Evolutionary conservation across 495 filamentous ascomycete genomes (phyloP).

Genomic region (Pyrenula massariospora): DNA sequence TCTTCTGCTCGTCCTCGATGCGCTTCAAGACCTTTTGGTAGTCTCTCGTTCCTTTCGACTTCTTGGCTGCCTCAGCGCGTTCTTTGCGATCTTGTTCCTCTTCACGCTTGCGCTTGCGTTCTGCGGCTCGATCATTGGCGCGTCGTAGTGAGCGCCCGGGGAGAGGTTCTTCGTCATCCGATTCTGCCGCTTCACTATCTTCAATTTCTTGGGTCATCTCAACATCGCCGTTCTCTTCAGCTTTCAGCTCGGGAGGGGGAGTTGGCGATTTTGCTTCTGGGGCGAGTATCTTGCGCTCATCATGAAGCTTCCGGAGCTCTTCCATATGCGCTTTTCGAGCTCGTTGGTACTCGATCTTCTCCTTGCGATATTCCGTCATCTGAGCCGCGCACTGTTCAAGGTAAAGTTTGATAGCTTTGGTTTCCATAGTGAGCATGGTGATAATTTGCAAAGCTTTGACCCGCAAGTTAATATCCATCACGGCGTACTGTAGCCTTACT

Average conservation of each 20-base stretch:
- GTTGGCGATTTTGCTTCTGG: slow-evolving; percentile 55
- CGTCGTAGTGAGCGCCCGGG: slow-evolving; percentile 64
- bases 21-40: slow-evolving; percentile 78
- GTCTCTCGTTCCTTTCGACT: slow-evolving; percentile 77
- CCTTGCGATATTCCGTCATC: slow-evolving; percentile 88
- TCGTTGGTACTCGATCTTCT: slow-evolving; percentile 87
- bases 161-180: slow-evolving; percentile 48
- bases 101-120: slow-evolving; percentile 69
- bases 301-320: slow-evolving; percentile 71
- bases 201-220: slow-evolving; percentile 56
- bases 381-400: slow-evolving; percentile 82
- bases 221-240: slow-evolving; percentile 42
- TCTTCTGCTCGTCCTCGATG: slow-evolving; percentile 72
- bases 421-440: slow-evolving; percentile 76
- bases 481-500: slow-evolving; percentile 55
- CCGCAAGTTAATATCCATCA: slow-evolving; percentile 71
- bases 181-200: slow-evolving; percentile 38
- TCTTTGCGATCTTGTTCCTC: slow-evolving; percentile 72
- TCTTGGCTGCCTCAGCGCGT: slow-evolving; percentile 67
- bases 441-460: slow-evolving; percentile 74
- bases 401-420: slow-evolving; percentile 71
- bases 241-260: slow-evolving; percentile 46
- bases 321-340: slow-evolving; percentile 60
- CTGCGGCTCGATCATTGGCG: slow-evolving; percentile 61
- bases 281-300: slow-evolving; percentile 75